phyloP scores from a whole-genome alignment of 1,284 basidiomycete species.

The Austroboletus novae-zelandiae region DNA sequence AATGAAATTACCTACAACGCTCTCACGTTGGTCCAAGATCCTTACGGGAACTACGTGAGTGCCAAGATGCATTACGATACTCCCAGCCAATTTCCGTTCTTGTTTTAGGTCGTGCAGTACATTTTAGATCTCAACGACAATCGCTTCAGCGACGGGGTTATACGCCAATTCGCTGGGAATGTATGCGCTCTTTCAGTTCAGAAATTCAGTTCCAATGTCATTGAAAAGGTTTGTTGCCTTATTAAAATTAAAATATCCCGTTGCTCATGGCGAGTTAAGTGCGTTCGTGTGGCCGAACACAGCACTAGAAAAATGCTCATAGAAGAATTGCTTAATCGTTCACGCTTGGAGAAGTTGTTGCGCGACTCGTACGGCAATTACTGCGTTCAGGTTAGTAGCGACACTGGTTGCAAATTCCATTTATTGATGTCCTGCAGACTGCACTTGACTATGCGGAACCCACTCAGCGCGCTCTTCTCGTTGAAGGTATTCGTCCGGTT shows the following conservation, averaged over 20 bases:
- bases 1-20: conserved; percentile 99
- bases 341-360: conserved; percentile 92
- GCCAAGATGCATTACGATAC: background rate
- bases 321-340: conserved; percentile 93
- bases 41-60: conserved; percentile 93
- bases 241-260: background rate
- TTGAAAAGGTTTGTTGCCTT: conserved; percentile 71
- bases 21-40: conserved; percentile 96
- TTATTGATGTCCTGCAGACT: conserved; percentile 53
- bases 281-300: conserved; percentile 96
- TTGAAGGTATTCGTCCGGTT: conserved; percentile 96
- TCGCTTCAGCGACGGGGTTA: conserved; percentile 95
- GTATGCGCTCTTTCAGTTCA: conserved; percentile 98
- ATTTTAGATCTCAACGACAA: conserved; percentile 98
- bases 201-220: conserved; percentile 96
- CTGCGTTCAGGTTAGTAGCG: conserved; percentile 71
- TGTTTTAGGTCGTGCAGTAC: conserved; percentile 84
- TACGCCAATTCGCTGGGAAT: conserved; percentile 97
- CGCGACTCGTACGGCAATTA: conserved; percentile 96
- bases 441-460: conserved; percentile 95
- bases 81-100: conserved; percentile 3
- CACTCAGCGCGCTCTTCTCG: conserved; percentile 77
- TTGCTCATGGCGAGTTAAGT: conserved; percentile 47
- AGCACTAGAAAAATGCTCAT: conserved; percentile 93
- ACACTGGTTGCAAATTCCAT: conserved; percentile 1